phyloP scores from a whole-genome alignment of 306 rosid species.

The Benincasa hispida region DNA sequence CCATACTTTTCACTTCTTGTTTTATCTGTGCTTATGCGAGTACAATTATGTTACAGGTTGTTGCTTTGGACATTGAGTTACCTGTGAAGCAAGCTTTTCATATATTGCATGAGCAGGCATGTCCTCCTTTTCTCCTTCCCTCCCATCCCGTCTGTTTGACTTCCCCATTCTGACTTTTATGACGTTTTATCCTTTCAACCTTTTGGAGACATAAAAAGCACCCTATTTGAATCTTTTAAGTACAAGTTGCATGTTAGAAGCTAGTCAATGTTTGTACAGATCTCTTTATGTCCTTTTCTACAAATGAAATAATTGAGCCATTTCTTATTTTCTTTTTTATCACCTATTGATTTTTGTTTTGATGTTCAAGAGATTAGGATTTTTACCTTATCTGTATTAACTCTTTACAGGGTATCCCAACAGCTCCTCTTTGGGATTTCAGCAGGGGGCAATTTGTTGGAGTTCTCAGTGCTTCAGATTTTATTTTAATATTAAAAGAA shows the following conservation, averaged over 20 bases:
- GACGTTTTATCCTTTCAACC: neutral
- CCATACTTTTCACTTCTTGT: neutral
- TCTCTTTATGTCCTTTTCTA: neutral
- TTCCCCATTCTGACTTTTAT: neutral
- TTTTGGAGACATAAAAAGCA: neutral
- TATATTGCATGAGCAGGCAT: conserved; percentile 89
- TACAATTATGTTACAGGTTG: conserved; percentile 47
- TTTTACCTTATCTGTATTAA: conserved; percentile 15
- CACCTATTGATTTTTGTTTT: neutral
- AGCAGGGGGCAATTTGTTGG: conserved; percentile 86
- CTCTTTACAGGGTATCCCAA: conserved; percentile 66
- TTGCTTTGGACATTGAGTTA: conserved; percentile 72
- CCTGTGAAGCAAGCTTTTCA: conserved; percentile 99
- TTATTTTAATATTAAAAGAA: conserved; percentile 92
- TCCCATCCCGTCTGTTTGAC: neutral
- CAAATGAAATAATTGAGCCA: neutral
- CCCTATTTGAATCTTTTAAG: neutral
- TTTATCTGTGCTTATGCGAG: conserved; percentile 5
- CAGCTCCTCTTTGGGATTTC: conserved; percentile 97
- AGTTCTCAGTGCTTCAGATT: conserved; percentile 81
- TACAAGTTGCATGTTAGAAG: neutral
- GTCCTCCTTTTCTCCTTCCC: conserved; percentile 3
- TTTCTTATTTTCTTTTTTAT: neutral
- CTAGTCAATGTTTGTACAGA: neutral
- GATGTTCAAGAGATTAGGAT: conserved; percentile 14